A percentile compares a stretch with the other conserved stretches of the same genome.
Evolutionary conservation across 805 yeast genomes (phyloP).

Genomic region (Metschnikowia sp.): DNA sequence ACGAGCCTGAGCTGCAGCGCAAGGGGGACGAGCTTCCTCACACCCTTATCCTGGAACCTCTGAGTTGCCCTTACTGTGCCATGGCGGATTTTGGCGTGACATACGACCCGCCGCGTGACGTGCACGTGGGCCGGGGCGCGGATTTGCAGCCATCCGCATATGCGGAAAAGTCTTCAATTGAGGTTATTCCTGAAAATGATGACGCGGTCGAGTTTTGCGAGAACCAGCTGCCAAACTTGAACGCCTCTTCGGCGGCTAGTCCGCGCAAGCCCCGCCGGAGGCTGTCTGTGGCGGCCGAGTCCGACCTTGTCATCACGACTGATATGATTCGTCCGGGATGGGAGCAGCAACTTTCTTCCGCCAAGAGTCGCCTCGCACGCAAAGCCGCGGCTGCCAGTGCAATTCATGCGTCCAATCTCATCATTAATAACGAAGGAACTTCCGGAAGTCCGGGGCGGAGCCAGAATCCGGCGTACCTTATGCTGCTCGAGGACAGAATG

Average conservation of each 20-base stretch:
- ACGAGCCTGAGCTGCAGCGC: slow-evolving; percentile 32
- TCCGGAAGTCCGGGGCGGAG: neutral
- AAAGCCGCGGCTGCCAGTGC: slow-evolving; percentile 94
- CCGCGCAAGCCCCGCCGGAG: slow-evolving; percentile 22
- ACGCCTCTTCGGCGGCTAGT: slow-evolving; percentile 1
- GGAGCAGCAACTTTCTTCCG: slow-evolving; percentile 70
- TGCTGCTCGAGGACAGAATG: slow-evolving; percentile 62
- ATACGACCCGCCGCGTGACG: slow-evolving; percentile 58
- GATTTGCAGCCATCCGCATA: slow-evolving; percentile 45
- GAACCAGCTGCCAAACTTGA: neutral
- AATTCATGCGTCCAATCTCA: slow-evolving; percentile 79
- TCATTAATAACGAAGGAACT: slow-evolving; percentile 34
- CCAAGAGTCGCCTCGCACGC: slow-evolving; percentile 74
- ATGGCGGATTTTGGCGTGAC: slow-evolving; percentile 80
- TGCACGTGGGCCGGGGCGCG: slow-evolving; percentile 57
- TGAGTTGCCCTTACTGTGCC: slow-evolving; percentile 92
- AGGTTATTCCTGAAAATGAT: slow-evolving; percentile 8
- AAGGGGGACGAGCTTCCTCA: slow-evolving; percentile 45
- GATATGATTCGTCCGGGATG: slow-evolving; percentile 91
- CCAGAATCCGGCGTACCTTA: slow-evolving; percentile 11
- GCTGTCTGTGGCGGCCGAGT: slow-evolving; percentile 58
- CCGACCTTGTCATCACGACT: slow-evolving; percentile 69
- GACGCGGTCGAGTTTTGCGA: slow-evolving; percentile 3
- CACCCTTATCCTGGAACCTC: slow-evolving; percentile 77
- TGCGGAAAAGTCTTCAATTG: slow-evolving; percentile 10